Conservation (phyloP, 1,284 basidiomycete species). For the Veloporphyrellus conicus region DNA sequence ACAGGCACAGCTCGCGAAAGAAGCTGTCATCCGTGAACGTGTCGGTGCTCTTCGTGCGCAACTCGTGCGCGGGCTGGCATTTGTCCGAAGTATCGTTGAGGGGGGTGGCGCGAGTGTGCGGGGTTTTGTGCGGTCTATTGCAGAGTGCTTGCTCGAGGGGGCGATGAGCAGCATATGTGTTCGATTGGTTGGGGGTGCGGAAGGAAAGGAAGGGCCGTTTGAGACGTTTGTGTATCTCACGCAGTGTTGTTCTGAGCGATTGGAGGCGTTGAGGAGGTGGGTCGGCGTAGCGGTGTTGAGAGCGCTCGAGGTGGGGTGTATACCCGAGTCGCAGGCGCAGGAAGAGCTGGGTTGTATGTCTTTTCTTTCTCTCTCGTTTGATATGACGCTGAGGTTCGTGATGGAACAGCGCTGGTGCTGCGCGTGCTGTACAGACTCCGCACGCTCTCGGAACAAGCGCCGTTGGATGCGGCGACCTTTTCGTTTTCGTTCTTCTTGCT, state of each 20-base stretch:
- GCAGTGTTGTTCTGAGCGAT: constrained; percentile 62
- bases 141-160: constrained; percentile 60
- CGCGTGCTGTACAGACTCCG: constrained; percentile 87
- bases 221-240: constrained; percentile 73
- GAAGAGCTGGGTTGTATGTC: constrained; percentile 68
- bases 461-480: constrained; percentile 84
- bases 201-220: constrained; percentile 44
- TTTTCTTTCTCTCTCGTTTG: not conserved
- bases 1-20: constrained; percentile 76
- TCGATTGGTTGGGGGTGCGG: constrained; percentile 51
- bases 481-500: constrained; percentile 81
- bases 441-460: constrained; percentile 75
- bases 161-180: constrained; percentile 52
- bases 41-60: constrained; percentile 54
- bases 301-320: constrained; percentile 57
- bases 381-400: too few relatives aligned
- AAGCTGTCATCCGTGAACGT: constrained; percentile 59
- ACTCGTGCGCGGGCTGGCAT: constrained; percentile 63
- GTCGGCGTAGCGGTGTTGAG: constrained; percentile 79
- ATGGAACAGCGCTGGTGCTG: constrained; percentile 61
- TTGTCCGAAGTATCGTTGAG: constrained; percentile 59
- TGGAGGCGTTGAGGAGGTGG: constrained; percentile 67
- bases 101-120: constrained; percentile 45
- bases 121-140: constrained; percentile 53
- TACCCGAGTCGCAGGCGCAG: constrained; percentile 70